Conservation (phyloP, 2,329 filamentous ascomycete species). For the Nemania bipapillata region DNA sequence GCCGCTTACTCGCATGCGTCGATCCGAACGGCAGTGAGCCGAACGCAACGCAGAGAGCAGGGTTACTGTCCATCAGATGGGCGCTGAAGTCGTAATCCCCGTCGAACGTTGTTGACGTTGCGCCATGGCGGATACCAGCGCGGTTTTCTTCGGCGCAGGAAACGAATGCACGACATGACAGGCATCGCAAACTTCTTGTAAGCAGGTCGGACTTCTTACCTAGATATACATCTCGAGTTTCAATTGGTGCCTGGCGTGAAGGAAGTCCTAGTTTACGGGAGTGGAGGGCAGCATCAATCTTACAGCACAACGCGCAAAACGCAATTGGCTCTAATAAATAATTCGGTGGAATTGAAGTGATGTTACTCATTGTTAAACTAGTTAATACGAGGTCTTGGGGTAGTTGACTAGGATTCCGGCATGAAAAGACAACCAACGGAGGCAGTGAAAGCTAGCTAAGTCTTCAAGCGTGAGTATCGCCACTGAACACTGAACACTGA, state of each 20-base stretch:
- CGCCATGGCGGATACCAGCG: background rate
- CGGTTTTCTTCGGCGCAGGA: slow-evolving; percentile 18
- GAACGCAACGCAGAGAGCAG: slow-evolving; percentile 12
- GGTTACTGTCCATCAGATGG: slow-evolving; percentile 13
- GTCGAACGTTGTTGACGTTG: background rate
- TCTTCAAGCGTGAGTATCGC: too few species aligned
- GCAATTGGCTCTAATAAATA: background rate
- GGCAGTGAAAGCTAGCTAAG: background rate
- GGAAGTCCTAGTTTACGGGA: background rate
- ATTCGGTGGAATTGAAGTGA: background rate
- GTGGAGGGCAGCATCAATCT: slow-evolving; percentile 11
- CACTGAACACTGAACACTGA: background rate
- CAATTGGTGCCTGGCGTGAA: background rate
- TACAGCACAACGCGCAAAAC: slow-evolving; percentile 12
- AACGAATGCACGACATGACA: slow-evolving; percentile 10
- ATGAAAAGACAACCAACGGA: background rate
- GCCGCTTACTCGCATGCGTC: background rate
- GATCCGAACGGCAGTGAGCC: slow-evolving; percentile 8
- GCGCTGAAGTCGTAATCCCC: slow-evolving; percentile 23
- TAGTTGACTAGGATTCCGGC: background rate
- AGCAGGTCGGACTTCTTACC: slow-evolving; percentile 23
- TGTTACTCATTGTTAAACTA: background rate
- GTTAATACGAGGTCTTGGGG: background rate
- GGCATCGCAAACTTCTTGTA: slow-evolving; percentile 8
- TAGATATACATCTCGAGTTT: slow-evolving; percentile 5